Conservation (phyloP, 176 grass and related monocot species). For the Hyparrhenia diplandra region DNA sequence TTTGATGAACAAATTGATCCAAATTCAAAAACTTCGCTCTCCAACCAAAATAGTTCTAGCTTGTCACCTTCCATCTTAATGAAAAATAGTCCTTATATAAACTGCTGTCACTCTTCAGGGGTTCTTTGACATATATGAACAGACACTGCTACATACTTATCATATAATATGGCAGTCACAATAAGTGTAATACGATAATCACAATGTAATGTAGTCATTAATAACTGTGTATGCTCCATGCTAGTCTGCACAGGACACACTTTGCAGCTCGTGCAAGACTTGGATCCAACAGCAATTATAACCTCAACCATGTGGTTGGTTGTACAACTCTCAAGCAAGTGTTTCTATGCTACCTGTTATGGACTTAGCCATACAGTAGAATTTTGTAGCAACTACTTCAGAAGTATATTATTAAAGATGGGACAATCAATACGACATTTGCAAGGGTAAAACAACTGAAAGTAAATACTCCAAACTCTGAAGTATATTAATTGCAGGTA, state of each 20-base stretch:
- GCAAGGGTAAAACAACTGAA: background rate
- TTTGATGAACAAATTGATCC: background rate
- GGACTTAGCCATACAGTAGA: background rate
- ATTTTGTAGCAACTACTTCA: background rate
- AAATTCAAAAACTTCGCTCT: background rate
- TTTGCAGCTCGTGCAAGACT: constrained; percentile 1
- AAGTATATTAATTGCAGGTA: background rate
- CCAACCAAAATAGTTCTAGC: background rate
- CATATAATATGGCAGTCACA: background rate
- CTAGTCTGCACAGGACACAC: background rate
- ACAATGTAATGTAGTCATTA: background rate
- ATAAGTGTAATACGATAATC: background rate
- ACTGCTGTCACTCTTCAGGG: background rate
- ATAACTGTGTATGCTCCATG: background rate
- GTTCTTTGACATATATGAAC: background rate
- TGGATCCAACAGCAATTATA: background rate
- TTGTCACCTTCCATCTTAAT: background rate
- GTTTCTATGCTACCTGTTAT: background rate
- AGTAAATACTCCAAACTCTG: background rate
- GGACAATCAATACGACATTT: background rate
- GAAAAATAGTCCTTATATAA: background rate
- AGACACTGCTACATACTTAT: background rate
- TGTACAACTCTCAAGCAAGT: background rate
- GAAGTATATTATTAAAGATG: constrained; percentile 11
- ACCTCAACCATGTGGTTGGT: background rate